A percentile compares a stretch with the other conserved stretches of the same genome.
These are phyloP conservation scores for Microsporum canis DNA, from an alignment of 2,329 filamentous ascomycete genomes.

Conservation along the genomic window DNA sequence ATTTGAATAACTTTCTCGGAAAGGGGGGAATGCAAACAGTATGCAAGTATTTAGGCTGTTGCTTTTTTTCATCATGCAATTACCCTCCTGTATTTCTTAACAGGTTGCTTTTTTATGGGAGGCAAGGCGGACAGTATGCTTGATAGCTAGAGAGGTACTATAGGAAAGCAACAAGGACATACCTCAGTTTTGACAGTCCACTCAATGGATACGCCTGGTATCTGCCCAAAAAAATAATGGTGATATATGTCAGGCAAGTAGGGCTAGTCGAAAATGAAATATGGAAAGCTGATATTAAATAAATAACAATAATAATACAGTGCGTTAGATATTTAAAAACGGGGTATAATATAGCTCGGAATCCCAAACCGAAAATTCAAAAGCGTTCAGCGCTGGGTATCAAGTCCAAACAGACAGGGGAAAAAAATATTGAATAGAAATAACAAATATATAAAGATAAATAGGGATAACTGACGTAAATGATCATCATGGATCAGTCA, in stretches of 20 bases:
- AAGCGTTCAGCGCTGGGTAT: neutral
- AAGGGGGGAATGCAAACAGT: neutral
- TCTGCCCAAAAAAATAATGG: neutral
- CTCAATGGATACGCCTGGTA: neutral
- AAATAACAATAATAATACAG: neutral
- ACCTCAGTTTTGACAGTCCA: neutral
- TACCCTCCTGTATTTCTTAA: neutral
- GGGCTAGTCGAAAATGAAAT: neutral
- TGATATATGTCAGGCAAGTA: neutral
- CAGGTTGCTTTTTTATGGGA: neutral
- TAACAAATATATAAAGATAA: neutral
- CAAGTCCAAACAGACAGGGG: neutral
- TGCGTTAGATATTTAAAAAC: neutral
- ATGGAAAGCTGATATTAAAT: neutral
- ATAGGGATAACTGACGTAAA: neutral
- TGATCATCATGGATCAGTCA: constrained; percentile 16
- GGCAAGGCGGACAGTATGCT: neutral
- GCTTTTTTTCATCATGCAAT: neutral
- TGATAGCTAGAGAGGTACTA: neutral
- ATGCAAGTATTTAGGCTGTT: neutral
- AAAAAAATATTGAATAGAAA: neutral
- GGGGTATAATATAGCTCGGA: neutral
- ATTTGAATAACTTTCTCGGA: neutral
- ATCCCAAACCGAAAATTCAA: neutral
- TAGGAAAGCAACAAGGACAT: neutral